Conservation (phyloP, 257 asterid genomes). For the Linaria vulgaris region DNA sequence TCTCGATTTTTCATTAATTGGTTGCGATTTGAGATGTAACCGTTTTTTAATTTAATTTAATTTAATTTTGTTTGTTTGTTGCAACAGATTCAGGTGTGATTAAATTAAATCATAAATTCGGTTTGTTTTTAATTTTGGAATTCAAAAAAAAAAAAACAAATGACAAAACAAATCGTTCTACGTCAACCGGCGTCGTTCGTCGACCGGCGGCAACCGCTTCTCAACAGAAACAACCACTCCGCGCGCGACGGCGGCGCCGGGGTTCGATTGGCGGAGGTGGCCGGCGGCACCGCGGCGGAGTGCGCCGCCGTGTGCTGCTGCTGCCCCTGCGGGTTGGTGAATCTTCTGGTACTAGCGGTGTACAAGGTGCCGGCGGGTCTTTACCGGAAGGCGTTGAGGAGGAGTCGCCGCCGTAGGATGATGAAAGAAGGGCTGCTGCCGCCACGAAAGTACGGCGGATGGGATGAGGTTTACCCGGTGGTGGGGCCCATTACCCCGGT, state of each 20-base stretch:
- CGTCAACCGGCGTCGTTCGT: conserved; percentile 27
- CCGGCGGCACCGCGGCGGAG: conserved; percentile 79
- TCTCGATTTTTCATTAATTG: too few relatives aligned
- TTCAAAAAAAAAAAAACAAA: neutral
- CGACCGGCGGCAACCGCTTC: conserved; percentile 52
- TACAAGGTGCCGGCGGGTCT: conserved; percentile 77
- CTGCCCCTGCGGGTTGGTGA: conserved; percentile 65
- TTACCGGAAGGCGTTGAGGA: conserved; percentile 55
- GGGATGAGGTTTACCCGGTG: conserved; percentile 34
- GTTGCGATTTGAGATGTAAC: too few relatives aligned
- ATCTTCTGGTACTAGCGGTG: conserved; percentile 57
- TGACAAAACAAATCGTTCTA: conserved; percentile 49
- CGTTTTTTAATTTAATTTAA: too few relatives aligned
- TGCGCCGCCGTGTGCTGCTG: conserved; percentile 88
- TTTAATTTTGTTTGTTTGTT: too few relatives aligned
- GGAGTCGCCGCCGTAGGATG: conserved; percentile 39
- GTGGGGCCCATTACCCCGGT: conserved; percentile 24
- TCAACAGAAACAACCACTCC: conserved; percentile 36
- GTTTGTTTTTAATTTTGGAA: neutral
- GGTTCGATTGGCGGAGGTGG: conserved; percentile 57
- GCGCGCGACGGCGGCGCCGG: conserved; percentile 33
- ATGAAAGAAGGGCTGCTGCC: conserved; percentile 41
- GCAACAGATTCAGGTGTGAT: too few relatives aligned
- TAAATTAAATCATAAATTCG: too few relatives aligned
- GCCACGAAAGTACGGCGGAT: conserved; percentile 35